Evolutionary conservation across 169 alveolate genomes (phyloP).

Genomic region (Perkinsus marinus): DNA sequence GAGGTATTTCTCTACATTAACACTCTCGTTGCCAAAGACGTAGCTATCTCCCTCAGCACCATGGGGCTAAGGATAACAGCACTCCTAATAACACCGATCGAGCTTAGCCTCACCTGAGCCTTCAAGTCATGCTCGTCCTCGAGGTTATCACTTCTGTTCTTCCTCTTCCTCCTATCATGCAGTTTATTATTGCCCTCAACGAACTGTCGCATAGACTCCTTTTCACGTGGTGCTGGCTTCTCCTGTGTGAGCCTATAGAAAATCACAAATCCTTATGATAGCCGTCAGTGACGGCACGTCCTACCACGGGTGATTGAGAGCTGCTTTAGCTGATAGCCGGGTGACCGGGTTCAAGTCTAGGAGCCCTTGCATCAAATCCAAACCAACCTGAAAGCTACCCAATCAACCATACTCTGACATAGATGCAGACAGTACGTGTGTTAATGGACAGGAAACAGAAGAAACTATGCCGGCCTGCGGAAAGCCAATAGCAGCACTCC

Average conservation of each 20-base stretch:
- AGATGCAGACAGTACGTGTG: background rate
- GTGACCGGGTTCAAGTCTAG: conserved; percentile 75
- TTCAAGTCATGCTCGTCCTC: background rate
- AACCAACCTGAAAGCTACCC: conserved; percentile 54
- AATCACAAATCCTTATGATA: background rate
- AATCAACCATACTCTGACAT: no score
- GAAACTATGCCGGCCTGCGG: background rate
- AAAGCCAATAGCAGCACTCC: background rate
- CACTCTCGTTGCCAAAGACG: background rate
- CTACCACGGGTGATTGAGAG: conserved; percentile 69
- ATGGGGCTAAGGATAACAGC: background rate
- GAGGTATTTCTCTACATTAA: background rate
- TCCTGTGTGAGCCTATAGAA: background rate
- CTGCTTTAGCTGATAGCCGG: conserved; percentile 82
- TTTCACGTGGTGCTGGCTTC: background rate
- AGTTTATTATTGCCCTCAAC: background rate
- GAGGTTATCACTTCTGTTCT: background rate
- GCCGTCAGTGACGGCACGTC: background rate
- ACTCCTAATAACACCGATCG: background rate
- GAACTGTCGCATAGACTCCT: background rate
- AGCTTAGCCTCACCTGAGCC: background rate
- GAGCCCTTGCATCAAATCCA: conserved; percentile 72
- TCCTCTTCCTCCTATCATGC: background rate
- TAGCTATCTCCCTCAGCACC: background rate
- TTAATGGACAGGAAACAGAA: background rate